Evolutionary conservation across 2,329 filamentous ascomycete genomes (phyloP), one percentile per base, ranked within the genome.

Genomic region (Akanthomyces dipterigenus): DNA sequence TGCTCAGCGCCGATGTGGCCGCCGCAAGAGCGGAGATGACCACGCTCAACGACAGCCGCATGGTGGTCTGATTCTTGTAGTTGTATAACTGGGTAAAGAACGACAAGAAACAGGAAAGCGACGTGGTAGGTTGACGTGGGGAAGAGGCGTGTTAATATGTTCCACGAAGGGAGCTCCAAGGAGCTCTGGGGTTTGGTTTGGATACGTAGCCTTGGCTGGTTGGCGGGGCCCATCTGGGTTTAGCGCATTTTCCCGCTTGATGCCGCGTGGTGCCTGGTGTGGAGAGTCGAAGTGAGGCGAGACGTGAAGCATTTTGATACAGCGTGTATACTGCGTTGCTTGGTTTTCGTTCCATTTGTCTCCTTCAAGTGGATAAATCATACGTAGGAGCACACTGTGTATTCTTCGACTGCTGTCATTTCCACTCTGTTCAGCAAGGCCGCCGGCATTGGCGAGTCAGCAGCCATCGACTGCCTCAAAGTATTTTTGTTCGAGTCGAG

Each of bases 21-120:
- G 87, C 82, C 65, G 85, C 77, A 65, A 90, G 80, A 65, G 85
- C 80, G 69, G 92, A 78, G 64, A 91, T 75, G 66, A 91, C 77
- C 71, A 90, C 81, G 69, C 88, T 88, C 77, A 89, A 75, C 72
- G 88, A 77, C 80, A 88, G 89, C 83, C 86, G 84, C 91, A 96
- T 95, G 56, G 56, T 60, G 55, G 16, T 61, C 31, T 34, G 31
- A n/a, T 40, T 43, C 46, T 42, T 55, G 40, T 26, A 34, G 28
- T 46, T 49, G 18, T 49, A 36, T 42, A 26, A 14, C 7, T 6
- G 14, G 6, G 18, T 22, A 49, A 55, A 3, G 31, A 61, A 42
- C 42, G 50, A 49, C 49, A 40, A 54, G 57, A 46, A 45, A 14
- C 22, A 24, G 14, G 28, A n/a, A 45, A 43, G 56, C 43, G 24